Evolutionary conservation across 2,329 filamentous ascomycete genomes (phyloP).

Genomic region (Amylocarpus encephaloides): DNA sequence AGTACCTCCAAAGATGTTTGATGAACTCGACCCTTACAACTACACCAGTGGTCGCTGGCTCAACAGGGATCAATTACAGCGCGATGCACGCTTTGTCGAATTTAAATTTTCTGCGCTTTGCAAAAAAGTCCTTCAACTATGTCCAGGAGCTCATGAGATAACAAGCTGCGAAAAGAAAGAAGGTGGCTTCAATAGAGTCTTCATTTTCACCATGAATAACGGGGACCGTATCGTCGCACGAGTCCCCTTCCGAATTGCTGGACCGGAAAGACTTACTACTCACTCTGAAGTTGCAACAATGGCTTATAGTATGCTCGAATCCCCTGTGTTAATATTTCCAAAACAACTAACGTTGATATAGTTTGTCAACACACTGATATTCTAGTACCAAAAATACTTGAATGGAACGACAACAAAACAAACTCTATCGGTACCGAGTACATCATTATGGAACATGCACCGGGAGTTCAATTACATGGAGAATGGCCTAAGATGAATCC

Average conservation of each 20-base stretch:
- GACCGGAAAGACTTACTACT: constrained; percentile 33
- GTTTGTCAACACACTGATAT: constrained; percentile 31
- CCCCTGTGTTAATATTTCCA: neutral
- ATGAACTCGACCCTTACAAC: constrained; percentile 18
- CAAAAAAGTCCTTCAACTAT: constrained; percentile 32
- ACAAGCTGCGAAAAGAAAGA: constrained; percentile 37
- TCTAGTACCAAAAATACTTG: constrained; percentile 37
- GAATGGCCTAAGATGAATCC: constrained; percentile 31
- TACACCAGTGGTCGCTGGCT: constrained; percentile 36
- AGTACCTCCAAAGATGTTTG: neutral
- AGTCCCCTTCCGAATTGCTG: constrained; percentile 36
- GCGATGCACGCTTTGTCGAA: constrained; percentile 31
- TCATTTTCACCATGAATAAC: constrained; percentile 37
- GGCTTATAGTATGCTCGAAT: constrained; percentile 31
- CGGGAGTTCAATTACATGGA: constrained; percentile 30
- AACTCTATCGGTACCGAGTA: constrained; percentile 33
- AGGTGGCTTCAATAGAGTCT: constrained; percentile 39
- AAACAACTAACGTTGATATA: constrained; percentile 17
- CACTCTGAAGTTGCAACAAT: constrained; percentile 42
- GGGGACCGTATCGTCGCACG: constrained; percentile 34
- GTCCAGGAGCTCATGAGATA: constrained; percentile 32
- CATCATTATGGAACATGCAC: constrained; percentile 36
- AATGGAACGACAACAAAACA: constrained; percentile 35
- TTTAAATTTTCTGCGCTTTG: constrained; percentile 38
- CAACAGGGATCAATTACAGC: constrained; percentile 32